These are phyloP conservation scores for Suillus weaverae DNA, from an alignment of 768 basidiomycete species.

Conservation along the genomic window DNA sequence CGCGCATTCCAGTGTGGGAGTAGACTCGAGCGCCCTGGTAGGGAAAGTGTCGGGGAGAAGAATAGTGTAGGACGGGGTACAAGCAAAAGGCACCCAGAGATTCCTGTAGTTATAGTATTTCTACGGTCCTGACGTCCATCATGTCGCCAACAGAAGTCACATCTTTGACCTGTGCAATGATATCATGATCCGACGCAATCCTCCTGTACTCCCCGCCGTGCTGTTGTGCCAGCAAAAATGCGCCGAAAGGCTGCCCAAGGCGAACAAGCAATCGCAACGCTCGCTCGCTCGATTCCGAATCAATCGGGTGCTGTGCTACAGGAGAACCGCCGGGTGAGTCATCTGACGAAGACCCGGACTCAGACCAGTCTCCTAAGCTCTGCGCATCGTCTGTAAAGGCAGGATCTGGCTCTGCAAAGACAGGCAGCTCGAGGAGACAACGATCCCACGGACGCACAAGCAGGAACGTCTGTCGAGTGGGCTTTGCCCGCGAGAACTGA, in stretches of 20 bases:
- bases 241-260: background rate
- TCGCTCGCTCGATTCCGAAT: background rate
- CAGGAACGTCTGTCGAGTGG: background rate
- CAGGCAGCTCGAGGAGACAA: background rate
- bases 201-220: background rate
- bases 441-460: background rate
- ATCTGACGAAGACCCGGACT: background rate
- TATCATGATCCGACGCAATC: background rate
- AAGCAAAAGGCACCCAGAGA: too few species aligned
- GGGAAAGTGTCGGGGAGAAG: too few species aligned
- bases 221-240: background rate
- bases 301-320: background rate
- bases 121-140: background rate
- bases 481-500: background rate
- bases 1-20: too few species aligned
- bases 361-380: background rate
- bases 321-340: background rate
- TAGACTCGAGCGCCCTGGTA: too few species aligned
- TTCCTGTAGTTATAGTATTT: background rate
- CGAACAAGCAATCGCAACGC: background rate
- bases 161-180: background rate
- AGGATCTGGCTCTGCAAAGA: background rate
- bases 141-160: background rate
- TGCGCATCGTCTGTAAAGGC: background rate
- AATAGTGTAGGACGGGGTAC: too few species aligned